Evolutionary conservation across 371 early-diverging fungal species (phyloP), one percentile per base, ranked within the genome.

Genomic region (Synchytrium microbalum): DNA sequence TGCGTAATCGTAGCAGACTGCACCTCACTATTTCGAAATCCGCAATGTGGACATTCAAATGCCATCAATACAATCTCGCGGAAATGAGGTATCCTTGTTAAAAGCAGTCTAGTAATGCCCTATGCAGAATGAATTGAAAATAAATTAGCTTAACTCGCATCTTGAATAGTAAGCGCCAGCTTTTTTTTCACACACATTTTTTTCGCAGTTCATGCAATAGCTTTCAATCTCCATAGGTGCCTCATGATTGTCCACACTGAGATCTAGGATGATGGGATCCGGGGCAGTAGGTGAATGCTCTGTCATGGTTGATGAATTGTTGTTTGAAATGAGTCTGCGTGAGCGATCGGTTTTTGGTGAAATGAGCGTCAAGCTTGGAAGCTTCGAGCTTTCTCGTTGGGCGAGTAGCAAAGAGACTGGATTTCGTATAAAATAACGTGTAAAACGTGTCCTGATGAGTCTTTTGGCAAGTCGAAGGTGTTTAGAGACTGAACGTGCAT

Each of bases 41-140:
- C 88, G 74, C 96, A 96, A 79, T 93, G 92, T 51, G 88, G 86
- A 72, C 96, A 96, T 69, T 94, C 91, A 70, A 96, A 96, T 27
- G 93, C 91, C 90, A 91, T 90, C 32, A 96, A 69, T 60, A 95
- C 87, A 51, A 96, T 83, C 64, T 94, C 94, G 63, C 89, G 64
- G 79, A 95, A 96, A 74, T 95, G 92, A 52, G 96, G 95, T 66
- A 96, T 91, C 68, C 85, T 86, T 30, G 95, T 94, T 58, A 94
- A 81, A 54, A 96, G 80, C 32, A 95, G 75, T 32, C 89, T 81
- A 46, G 95, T 93, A 19, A 72, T 84, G 67, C 95, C 95, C 88
- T 88, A 70, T 23, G 38, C n/a, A 29, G 32, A 13, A 19, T 26
- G 28, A 13, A 27, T 51, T 54, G 63, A 26, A 54, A 2, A n/a